Percentiles rank a stretch among this genome's conserved stretches.
These are phyloP conservation scores for Chimonanthus praecox DNA, from an alignment of 164 flowering plant genomes.

Conservation along the genomic window DNA sequence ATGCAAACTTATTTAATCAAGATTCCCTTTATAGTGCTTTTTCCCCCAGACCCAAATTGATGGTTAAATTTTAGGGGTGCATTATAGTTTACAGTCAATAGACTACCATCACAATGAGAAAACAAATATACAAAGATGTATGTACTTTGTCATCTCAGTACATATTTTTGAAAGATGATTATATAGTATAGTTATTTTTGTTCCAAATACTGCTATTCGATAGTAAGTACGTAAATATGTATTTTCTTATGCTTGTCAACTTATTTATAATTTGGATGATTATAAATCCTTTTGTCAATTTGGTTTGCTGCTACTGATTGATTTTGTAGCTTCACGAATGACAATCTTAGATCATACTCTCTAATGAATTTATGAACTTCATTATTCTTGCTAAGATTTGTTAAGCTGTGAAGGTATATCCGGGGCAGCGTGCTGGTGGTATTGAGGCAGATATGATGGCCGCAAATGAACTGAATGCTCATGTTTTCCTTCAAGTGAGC, in stretches of 20 bases:
- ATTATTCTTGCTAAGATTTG: not conserved
- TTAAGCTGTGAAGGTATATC: slow-evolving; percentile 62
- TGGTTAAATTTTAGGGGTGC: not conserved
- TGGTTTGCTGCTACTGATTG: not conserved
- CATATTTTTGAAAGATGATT: too few relatives aligned
- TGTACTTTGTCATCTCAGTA: too few relatives aligned
- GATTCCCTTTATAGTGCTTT: not conserved
- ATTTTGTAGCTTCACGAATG: not conserved
- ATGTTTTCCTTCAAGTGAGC: slow-evolving; percentile 75
- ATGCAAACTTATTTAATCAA: not conserved
- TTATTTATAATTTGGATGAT: not conserved
- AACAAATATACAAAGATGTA: too few relatives aligned
- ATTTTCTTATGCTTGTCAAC: too few relatives aligned
- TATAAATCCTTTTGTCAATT: not conserved
- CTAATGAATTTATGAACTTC: not conserved
- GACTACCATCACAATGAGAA: not conserved
- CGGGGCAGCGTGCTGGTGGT: slow-evolving; percentile 79
- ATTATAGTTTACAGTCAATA: too few relatives aligned
- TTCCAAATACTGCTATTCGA: too few relatives aligned
- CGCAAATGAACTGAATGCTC: slow-evolving; percentile 83
- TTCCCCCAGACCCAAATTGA: not conserved
- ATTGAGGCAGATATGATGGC: slow-evolving; percentile 96
- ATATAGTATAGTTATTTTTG: too few relatives aligned
- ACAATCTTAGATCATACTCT: not conserved
- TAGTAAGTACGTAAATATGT: too few relatives aligned